Base-by-base conservation (phyloP, 2,329 filamentous ascomycete genomes). In the Apiospora phragmitis region DNA sequence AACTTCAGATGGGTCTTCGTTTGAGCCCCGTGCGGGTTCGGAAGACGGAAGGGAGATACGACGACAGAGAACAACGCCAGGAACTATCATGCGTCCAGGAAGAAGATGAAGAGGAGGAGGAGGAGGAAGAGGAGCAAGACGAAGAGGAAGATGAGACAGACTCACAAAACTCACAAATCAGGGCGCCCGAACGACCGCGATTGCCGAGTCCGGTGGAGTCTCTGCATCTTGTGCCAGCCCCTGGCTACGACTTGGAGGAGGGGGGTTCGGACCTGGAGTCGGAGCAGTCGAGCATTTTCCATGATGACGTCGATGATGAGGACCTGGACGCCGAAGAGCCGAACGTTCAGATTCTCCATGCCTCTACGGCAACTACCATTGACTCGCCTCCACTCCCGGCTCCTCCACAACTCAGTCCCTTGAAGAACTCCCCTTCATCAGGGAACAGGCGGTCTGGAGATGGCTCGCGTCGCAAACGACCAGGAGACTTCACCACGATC, bases 1-100 rank as follows among this genome's bases (percentile, higher is more conserved):
- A 92, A 76, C 80, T 92, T 68, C 90, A 90, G 78, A 89, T 91
- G 85, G 92, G 93, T 1, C 81, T 94, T 49, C 87, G 89, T 7
- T 83, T 91, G 24, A 89, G 88, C 71, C 89, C 89, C 0, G 85
- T 91, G 26, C 86, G 86, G 41, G 82, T 90, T 47, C 83, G 84
- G 49, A 84, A 88, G 65, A 85, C 87, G 2, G 71, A 74, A 38
- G 67, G 42, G 9, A 32, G 29, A 24, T 29, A 62, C 26, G 32
- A 49, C 21, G 32, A 29, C 18, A 35, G 65, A 35, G 80, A 78
- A 1, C 77, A 81, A 9, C 81, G 80, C 3, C 75, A 82, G 59
- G 80, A 80, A 24, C 78, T 88, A 3, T 81, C 79, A 7, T 79
- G 76, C 55, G 77, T 81, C 4, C 74, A 77, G 71, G 84, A 79